Evolutionary conservation across 208 protist genomes (phyloP).

Genomic region (Strigomonas culicis): DNA sequence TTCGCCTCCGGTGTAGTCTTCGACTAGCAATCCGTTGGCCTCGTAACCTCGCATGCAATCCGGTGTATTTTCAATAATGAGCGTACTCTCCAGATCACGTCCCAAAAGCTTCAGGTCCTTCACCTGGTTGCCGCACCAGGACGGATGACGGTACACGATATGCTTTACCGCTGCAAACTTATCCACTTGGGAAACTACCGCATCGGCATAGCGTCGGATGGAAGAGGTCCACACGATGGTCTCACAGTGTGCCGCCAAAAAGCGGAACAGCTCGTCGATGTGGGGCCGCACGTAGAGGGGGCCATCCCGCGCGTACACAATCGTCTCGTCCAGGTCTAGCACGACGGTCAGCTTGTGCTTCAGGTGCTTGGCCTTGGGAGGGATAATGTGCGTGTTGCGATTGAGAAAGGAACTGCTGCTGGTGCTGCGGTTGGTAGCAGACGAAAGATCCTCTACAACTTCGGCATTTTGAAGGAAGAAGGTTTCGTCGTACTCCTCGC

Average conservation of each 20-base stretch:
- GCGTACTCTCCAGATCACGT: conserved; percentile 58
- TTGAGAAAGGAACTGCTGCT: not conserved
- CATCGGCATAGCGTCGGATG: conserved; percentile 80
- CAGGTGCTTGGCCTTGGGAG: conserved; percentile 42
- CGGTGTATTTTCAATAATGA: conserved; percentile 91
- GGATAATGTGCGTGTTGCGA: conserved; percentile 46
- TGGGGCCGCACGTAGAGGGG: conserved; percentile 89
- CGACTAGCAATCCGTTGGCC: conserved; percentile 81
- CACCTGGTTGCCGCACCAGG: conserved; percentile 61
- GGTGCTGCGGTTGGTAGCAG: conserved; percentile 32
- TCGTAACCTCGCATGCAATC: conserved; percentile 88
- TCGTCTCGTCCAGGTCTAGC: conserved; percentile 90
- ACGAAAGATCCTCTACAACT: conserved; percentile 22
- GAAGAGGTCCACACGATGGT: conserved; percentile 87
- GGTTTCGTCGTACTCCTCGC: conserved; percentile 27
- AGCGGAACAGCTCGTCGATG: conserved; percentile 69
- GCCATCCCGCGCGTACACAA: conserved; percentile 82
- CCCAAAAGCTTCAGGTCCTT: conserved; percentile 86
- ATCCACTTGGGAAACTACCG: conserved; percentile 84
- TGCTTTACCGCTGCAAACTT: conserved; percentile 50
- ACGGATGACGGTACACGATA: conserved; percentile 72
- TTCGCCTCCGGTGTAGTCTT: conserved; percentile 91
- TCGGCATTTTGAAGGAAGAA: conserved; percentile 13
- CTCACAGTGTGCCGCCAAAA: conserved; percentile 75
- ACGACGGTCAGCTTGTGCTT: conserved; percentile 80